phyloP scores from a whole-genome alignment of 805 yeast genomes.

The Ogataea corticis region DNA sequence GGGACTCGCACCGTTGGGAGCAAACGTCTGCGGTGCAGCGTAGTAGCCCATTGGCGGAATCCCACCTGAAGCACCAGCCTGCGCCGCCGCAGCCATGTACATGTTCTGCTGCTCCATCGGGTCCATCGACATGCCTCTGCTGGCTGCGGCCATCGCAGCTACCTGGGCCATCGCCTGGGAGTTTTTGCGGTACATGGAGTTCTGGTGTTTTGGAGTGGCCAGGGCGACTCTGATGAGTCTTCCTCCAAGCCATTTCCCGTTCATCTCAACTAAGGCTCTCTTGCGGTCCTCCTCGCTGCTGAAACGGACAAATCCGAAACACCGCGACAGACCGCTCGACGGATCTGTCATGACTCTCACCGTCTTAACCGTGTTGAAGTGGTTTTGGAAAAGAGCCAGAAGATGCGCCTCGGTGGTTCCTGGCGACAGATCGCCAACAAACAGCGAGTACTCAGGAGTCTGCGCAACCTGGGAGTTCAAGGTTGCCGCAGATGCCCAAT shows the following conservation, averaged over 20 bases:
- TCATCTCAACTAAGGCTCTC: slow-evolving; percentile 70
- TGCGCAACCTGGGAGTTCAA: slow-evolving; percentile 67
- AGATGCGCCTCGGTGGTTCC: slow-evolving; percentile 79
- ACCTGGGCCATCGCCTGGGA: slow-evolving; percentile 12
- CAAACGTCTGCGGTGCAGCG: slow-evolving; percentile 20
- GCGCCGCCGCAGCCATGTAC: slow-evolving; percentile 22
- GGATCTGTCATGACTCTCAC: slow-evolving; percentile 89
- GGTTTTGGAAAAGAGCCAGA: slow-evolving; percentile 67
- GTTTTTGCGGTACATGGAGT: slow-evolving; percentile 20
- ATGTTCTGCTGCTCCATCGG: slow-evolving; percentile 26
- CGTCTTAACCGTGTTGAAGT: slow-evolving; percentile 67
- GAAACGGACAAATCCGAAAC: slow-evolving; percentile 81
- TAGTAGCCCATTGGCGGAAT: slow-evolving; percentile 27
- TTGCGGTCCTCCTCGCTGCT: slow-evolving; percentile 68
- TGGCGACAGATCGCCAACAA: slow-evolving; percentile 83
- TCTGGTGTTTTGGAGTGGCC: slow-evolving; percentile 68
- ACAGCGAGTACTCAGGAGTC: slow-evolving; percentile 73
- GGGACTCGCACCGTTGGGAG: slow-evolving; percentile 16
- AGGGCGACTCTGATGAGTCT: slow-evolving; percentile 74
- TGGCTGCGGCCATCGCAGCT: slow-evolving; percentile 12
- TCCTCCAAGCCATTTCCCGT: slow-evolving; percentile 79
- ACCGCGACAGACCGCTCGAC: slow-evolving; percentile 70
- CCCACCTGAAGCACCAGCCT: slow-evolving; percentile 19
- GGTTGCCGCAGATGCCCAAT: slow-evolving; percentile 87
- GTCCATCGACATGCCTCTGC: slow-evolving; percentile 20